Conservation (phyloP, 169 alveolate genomes). For the Babesia bovis region DNA sequence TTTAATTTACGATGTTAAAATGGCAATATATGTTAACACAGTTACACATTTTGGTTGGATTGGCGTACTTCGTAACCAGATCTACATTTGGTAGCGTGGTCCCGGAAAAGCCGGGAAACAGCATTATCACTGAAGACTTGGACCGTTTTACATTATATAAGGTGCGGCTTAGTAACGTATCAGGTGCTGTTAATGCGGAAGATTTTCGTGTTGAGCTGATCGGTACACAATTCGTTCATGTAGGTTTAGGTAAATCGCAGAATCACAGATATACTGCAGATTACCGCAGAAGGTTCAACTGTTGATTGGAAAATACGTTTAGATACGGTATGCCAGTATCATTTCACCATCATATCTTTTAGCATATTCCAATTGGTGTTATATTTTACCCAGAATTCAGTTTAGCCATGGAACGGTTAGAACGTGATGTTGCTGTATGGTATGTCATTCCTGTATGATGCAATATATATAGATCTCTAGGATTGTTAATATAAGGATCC, state of each 20-base stretch:
- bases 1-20: background rate
- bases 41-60: background rate
- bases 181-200: constrained; percentile 34
- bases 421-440: constrained; percentile 13
- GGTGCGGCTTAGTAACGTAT: constrained; percentile 39
- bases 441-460: background rate
- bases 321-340: background rate
- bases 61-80: background rate
- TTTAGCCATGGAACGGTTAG: constrained; percentile 10
- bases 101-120: constrained; percentile 8
- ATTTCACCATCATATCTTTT: background rate
- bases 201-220: constrained; percentile 59
- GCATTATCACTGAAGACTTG: constrained; percentile 42
- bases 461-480: background rate
- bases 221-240: constrained; percentile 53
- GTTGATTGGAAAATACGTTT: constrained; percentile 59
- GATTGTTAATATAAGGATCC: constrained; percentile 37
- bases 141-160: constrained; percentile 34
- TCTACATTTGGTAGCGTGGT: background rate
- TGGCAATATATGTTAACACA: no score
- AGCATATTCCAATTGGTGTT: constrained; percentile 32
- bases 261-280: background rate
- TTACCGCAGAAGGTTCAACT: constrained; percentile 17
- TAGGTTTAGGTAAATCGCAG: background rate
- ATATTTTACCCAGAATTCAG: constrained; percentile 53